Evolutionary conservation across 495 filamentous ascomycete species (phyloP).

Genomic region (Hamigera avellanea): DNA sequence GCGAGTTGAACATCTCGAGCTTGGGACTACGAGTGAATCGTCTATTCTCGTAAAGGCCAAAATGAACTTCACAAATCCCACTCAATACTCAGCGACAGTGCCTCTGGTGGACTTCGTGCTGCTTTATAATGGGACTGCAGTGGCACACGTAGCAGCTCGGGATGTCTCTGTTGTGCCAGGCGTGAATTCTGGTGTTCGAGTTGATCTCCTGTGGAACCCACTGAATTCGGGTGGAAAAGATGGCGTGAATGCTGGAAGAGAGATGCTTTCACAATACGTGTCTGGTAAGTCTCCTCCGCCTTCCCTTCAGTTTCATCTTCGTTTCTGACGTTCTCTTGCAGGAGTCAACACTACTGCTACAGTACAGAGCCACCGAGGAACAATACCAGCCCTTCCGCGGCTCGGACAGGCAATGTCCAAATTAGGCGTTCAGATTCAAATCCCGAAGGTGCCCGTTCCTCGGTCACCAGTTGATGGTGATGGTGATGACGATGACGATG

Average conservation of each 20-base stretch:
- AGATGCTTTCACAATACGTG: constrained; percentile 73
- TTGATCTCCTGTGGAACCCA: constrained; percentile 70
- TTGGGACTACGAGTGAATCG: constrained; percentile 56
- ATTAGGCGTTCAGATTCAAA: constrained; percentile 54
- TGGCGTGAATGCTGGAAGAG: constrained; percentile 49
- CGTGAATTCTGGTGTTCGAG: constrained; percentile 55
- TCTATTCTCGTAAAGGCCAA: constrained; percentile 55
- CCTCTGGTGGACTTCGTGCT: constrained; percentile 71
- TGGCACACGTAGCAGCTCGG: constrained; percentile 60
- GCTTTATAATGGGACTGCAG: constrained; percentile 54
- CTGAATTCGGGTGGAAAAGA: constrained; percentile 42
- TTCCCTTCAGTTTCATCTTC: not conserved
- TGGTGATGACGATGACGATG: constrained; percentile 28
- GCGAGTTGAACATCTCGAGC: constrained; percentile 48
- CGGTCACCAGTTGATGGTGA: constrained; percentile 29
- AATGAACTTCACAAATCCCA: constrained; percentile 83
- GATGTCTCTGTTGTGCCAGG: constrained; percentile 53
- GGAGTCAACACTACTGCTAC: constrained; percentile 69
- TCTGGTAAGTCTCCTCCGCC: constrained; percentile 45
- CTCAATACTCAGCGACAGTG: constrained; percentile 65
- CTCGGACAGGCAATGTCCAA: constrained; percentile 62
- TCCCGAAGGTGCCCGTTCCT: constrained; percentile 51
- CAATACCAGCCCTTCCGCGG: constrained; percentile 60
- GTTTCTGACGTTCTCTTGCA: constrained; percentile 12
- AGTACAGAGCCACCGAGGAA: constrained; percentile 52